These are phyloP conservation scores for Lodderomyces theae DNA, from an alignment of 1,139 yeast species.

Conservation along the genomic window DNA sequence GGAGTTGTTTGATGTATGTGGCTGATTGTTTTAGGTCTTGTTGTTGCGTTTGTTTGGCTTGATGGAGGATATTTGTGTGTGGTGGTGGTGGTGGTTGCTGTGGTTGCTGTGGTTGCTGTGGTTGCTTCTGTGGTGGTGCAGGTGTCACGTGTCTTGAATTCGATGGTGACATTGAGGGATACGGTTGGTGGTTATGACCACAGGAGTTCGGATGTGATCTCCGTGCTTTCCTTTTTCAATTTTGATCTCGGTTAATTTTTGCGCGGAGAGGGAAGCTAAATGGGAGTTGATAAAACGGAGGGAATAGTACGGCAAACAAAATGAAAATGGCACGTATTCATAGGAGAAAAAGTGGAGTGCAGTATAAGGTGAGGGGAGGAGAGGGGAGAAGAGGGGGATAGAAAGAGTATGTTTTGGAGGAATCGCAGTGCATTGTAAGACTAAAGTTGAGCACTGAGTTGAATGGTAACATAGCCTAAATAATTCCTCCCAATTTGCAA, in stretches of 20 bases:
- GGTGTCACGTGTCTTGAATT: neutral
- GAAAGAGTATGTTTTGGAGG: too few relatives aligned
- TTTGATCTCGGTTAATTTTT: neutral
- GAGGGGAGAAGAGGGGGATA: too few relatives aligned
- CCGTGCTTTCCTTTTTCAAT: neutral
- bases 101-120: neutral
- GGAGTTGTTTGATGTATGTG: conserved; percentile 27
- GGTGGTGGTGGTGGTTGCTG: conserved; percentile 10
- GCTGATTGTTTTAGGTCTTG: conserved; percentile 28
- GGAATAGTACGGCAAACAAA: too few relatives aligned
- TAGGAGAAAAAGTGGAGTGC: too few relatives aligned
- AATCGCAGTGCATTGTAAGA: too few relatives aligned
- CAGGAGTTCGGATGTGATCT: neutral
- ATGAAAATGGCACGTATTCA: too few relatives aligned
- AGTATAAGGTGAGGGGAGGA: too few relatives aligned
- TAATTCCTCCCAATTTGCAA: too few relatives aligned
- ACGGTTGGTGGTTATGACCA: neutral
- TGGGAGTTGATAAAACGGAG: too few relatives aligned
- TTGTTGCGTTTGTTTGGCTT: conserved; percentile 38
- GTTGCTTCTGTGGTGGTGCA: conserved; percentile 1
- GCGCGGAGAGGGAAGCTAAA: neutral
- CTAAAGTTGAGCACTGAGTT: too few relatives aligned
- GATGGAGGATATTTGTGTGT: conserved; percentile 30
- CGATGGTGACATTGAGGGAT: neutral
- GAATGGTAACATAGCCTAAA: too few relatives aligned